These are phyloP conservation scores for Phyllostachys edulis DNA, from an alignment of 176 grass and related monocot genomes.

Conservation along the genomic window DNA sequence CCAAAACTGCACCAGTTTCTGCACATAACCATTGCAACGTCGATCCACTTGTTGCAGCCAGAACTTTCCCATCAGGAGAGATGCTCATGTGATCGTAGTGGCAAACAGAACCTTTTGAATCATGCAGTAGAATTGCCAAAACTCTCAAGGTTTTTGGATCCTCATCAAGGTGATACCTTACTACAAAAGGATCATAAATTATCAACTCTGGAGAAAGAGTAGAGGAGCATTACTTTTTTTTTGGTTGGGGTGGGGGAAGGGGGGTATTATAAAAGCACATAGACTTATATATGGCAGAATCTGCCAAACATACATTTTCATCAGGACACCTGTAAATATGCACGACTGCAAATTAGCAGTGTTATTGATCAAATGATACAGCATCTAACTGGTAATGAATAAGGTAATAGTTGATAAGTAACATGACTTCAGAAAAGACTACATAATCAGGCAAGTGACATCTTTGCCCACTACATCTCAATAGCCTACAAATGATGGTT, in stretches of 20 bases:
- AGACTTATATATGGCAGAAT: slow-evolving; percentile 9
- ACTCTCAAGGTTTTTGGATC: slow-evolving; percentile 90
- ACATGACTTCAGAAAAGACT: background rate
- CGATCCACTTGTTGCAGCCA: slow-evolving; percentile 62
- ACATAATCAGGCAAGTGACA: background rate
- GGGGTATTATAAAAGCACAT: background rate
- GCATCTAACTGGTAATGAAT: background rate
- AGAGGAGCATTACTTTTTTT: background rate
- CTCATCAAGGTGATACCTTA: slow-evolving; percentile 96
- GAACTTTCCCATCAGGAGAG: slow-evolving; percentile 78
- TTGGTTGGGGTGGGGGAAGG: background rate
- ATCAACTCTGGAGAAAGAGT: slow-evolving; percentile 19
- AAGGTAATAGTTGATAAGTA: background rate
- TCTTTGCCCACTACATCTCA: background rate
- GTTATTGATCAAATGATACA: background rate
- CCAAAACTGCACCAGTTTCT: slow-evolving; percentile 78
- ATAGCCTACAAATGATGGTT: background rate
- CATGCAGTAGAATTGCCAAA: slow-evolving; percentile 71
- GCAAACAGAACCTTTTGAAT: slow-evolving; percentile 69
- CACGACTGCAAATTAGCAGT: background rate
- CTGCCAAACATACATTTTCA: background rate
- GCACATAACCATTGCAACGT: slow-evolving; percentile 82
- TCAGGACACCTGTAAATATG: background rate
- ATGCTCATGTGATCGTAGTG: slow-evolving; percentile 79
- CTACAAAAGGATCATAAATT: slow-evolving; percentile 41